phyloP scores from a whole-genome alignment of 495 filamentous ascomycete species.

The Melanomma pulvis-pyrius region DNA sequence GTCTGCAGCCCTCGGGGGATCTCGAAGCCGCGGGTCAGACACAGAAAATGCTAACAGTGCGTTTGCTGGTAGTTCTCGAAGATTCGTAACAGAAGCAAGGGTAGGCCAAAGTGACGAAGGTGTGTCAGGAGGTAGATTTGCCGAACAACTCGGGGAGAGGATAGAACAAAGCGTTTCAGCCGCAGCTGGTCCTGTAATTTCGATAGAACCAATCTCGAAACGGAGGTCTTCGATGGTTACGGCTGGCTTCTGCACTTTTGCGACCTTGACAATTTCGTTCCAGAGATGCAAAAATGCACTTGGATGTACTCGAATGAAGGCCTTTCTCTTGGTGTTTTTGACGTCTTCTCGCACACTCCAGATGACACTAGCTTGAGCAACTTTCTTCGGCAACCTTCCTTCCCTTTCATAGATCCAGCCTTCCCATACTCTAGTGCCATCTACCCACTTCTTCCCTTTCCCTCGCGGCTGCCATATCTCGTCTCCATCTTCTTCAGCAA shows the following conservation, averaged over 20 bases:
- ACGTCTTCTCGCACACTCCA: constrained; percentile 54
- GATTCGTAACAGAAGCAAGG: constrained; percentile 72
- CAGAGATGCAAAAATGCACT: constrained; percentile 86
- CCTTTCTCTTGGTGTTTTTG: constrained; percentile 56
- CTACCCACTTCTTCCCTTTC: constrained; percentile 72
- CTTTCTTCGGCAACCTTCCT: constrained; percentile 53
- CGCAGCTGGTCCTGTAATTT: constrained; percentile 80
- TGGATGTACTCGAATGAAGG: constrained; percentile 82
- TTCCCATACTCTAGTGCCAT: constrained; percentile 69
- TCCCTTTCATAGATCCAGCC: constrained; percentile 66
- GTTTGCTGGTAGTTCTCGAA: constrained; percentile 72
- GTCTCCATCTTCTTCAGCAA: constrained; percentile 54
- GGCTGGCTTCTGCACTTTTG: constrained; percentile 70
- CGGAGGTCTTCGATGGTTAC: constrained; percentile 86
- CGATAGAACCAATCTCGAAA: constrained; percentile 93
- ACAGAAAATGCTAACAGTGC: constrained; percentile 72
- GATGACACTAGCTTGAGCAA: constrained; percentile 77
- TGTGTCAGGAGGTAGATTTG: constrained; percentile 36
- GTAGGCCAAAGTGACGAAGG: constrained; percentile 63
- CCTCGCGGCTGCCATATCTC: constrained; percentile 50
- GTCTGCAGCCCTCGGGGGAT: constrained; percentile 61
- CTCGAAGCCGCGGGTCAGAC: constrained; percentile 77
- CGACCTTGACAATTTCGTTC: constrained; percentile 69
- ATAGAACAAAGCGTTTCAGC: constrained; percentile 77
- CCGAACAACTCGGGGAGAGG: constrained; percentile 59